Evolutionary conservation across 2,329 filamentous ascomycete species (phyloP).

Genomic region (Calonectria multiphialidica): DNA sequence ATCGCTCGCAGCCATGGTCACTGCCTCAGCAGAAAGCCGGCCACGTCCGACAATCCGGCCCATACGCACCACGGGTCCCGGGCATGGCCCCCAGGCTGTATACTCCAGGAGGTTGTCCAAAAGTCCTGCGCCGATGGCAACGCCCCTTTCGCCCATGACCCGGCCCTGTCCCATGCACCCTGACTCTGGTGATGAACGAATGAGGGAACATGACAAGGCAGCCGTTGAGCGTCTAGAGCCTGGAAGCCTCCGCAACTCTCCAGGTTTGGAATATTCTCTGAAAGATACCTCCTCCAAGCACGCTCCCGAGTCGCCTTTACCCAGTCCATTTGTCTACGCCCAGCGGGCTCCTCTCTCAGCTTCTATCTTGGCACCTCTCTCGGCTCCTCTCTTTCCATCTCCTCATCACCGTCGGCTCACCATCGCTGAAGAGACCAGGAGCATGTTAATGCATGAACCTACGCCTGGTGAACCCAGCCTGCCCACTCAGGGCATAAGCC

Average conservation of each 20-base stretch:
- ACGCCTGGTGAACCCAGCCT: neutral
- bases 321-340: constrained; percentile 21
- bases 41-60: constrained; percentile 37
- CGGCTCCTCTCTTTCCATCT: constrained; percentile 32
- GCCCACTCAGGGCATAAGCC: constrained; percentile 18
- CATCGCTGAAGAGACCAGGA: constrained; percentile 36
- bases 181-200: constrained; percentile 31
- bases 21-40: constrained; percentile 28
- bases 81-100: constrained; percentile 23
- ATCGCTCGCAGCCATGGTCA: constrained; percentile 29
- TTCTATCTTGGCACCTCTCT: constrained; percentile 36
- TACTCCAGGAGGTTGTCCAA: constrained; percentile 31
- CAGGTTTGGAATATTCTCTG: constrained; percentile 21
- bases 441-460: constrained; percentile 28
- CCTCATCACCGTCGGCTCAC: constrained; percentile 23
- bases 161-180: constrained; percentile 31
- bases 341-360: constrained; percentile 36
- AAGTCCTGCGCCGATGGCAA: constrained; percentile 36
- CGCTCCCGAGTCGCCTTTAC: constrained; percentile 26
- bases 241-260: constrained; percentile 15
- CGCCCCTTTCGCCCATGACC: constrained; percentile 36
- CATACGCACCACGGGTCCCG: constrained; percentile 36
- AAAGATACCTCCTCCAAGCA: constrained; percentile 31
- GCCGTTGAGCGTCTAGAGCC: constrained; percentile 28
- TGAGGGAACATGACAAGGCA: constrained; percentile 33